These are phyloP conservation scores for Aspergillus japonicus DNA, from an alignment of 2,329 filamentous ascomycete species.

Conservation along the genomic window DNA sequence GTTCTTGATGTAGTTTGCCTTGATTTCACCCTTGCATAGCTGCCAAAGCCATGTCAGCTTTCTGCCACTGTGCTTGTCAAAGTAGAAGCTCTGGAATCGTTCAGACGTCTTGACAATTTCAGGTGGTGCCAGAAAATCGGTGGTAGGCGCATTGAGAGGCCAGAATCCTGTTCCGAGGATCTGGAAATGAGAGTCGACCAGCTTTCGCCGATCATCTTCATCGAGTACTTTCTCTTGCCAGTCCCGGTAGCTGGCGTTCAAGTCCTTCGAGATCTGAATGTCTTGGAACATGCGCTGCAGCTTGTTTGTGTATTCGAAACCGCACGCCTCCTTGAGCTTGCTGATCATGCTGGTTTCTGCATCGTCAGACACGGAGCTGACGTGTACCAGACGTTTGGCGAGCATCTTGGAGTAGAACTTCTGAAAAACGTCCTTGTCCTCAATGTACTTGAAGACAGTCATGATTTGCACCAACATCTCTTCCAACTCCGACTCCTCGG, in stretches of 20 bases:
- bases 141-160: conserved; percentile 84
- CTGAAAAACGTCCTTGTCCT: conserved; percentile 99
- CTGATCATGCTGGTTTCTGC: conserved; percentile 99
- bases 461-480: conserved; percentile 87
- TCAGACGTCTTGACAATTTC: conserved; percentile 87
- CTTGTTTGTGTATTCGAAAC: conserved; percentile 99
- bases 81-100: conserved; percentile 87
- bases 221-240: conserved; percentile 67
- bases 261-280: conserved; percentile 97
- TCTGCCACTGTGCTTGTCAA: conserved; percentile 91
- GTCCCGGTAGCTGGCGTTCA: conserved; percentile 85
- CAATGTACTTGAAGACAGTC: conserved; percentile 99
- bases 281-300: conserved; percentile 99
- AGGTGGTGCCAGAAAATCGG: conserved; percentile 80
- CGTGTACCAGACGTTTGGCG: conserved; percentile 89
- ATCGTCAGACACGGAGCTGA: conserved; percentile 92
- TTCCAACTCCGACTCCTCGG: conserved; percentile 92
- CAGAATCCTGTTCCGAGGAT: conserved; percentile 96
- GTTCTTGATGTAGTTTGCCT: conserved; percentile 85
- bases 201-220: conserved; percentile 63
- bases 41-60: conserved; percentile 99
- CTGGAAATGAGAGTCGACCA: conserved; percentile 83
- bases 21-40: conserved; percentile 94
- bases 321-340: conserved; percentile 97
- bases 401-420: conserved; percentile 99